phyloP scores from a whole-genome alignment of 2,329 filamentous ascomycete species.

The Exophiala aquamarina region DNA sequence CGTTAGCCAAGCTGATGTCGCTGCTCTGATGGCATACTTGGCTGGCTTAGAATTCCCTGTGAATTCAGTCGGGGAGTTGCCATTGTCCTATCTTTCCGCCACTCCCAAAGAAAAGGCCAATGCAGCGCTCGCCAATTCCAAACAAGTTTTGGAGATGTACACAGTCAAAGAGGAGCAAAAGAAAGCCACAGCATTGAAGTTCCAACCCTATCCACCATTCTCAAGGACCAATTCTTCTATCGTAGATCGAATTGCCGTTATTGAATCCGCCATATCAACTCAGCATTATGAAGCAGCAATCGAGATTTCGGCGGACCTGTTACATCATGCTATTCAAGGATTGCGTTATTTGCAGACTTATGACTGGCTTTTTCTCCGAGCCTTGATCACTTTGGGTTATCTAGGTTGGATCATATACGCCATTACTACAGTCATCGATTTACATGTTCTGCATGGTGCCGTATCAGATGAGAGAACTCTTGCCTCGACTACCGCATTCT shows the following conservation, averaged over 20 bases:
- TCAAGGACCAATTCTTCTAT: conserved; percentile 62
- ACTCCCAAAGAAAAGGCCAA: conserved; percentile 74
- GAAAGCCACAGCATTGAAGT: conserved; percentile 71
- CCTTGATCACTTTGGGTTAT: conserved; percentile 85
- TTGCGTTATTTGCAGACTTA: conserved; percentile 95
- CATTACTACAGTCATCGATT: conserved; percentile 80
- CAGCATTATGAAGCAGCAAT: conserved; percentile 76
- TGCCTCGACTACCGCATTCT: conserved; percentile 65
- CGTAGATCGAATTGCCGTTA: conserved; percentile 66
- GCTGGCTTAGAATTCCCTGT: conserved; percentile 86
- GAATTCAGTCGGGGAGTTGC: conserved; percentile 93
- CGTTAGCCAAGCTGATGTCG: conserved; percentile 90
- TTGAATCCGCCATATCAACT: conserved; percentile 65
- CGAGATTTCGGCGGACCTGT: conserved; percentile 70
- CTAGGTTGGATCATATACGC: conserved; percentile 95
- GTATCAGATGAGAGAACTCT: conserved; percentile 63
- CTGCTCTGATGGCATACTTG: conserved; percentile 92
- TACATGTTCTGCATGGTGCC: conserved; percentile 77
- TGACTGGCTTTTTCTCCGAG: conserved; percentile 93
- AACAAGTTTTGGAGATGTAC: conserved; percentile 92
- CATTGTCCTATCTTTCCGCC: conserved; percentile 76
- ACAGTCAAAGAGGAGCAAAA: conserved; percentile 88
- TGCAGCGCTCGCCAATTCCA: conserved; percentile 80
- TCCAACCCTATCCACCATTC: conserved; percentile 72
- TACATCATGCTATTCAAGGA: conserved; percentile 75